Evolutionary conservation across 208 protist species (phyloP).

Genomic region (Leptomonas seymouri): DNA sequence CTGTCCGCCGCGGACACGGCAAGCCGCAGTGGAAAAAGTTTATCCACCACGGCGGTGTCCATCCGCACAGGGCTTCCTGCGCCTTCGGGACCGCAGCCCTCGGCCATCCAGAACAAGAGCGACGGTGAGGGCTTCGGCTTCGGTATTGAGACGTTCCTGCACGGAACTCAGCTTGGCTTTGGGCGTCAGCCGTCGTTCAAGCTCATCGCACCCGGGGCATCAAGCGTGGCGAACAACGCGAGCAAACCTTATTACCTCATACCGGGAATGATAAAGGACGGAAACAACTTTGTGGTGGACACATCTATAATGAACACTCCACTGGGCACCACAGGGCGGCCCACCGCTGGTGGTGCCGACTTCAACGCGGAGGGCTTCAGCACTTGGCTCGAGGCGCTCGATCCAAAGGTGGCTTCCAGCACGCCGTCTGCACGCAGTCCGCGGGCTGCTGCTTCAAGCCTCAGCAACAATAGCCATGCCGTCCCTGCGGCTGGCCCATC

Average conservation of each 20-base stretch:
- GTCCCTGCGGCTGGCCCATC: background rate
- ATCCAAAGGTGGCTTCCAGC: conserved; percentile 1
- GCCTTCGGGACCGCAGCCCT: background rate
- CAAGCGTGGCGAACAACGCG: background rate
- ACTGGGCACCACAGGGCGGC: background rate
- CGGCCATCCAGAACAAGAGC: background rate
- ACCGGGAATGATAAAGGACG: conserved; percentile 4
- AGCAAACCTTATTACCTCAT: conserved; percentile 16
- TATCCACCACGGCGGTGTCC: background rate
- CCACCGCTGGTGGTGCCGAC: background rate
- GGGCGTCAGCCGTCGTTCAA: conserved; percentile 63
- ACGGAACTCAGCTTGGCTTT: conserved; percentile 66
- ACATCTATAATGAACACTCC: background rate
- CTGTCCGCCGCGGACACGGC: background rate
- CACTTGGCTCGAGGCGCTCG: conserved; percentile 31
- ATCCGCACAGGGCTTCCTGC: background rate
- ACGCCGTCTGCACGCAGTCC: conserved; percentile 6
- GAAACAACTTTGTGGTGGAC: background rate
- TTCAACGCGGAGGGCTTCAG: conserved; percentile 31
- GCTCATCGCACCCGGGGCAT: conserved; percentile 18
- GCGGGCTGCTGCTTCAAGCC: background rate
- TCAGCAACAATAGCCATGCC: background rate
- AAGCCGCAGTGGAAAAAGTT: background rate
- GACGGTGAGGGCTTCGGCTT: conserved; percentile 45
- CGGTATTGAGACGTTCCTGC: conserved; percentile 74